Conservation (phyloP, 2,329 filamentous ascomycete genomes). For the Macrophomina pseudophaseolina region DNA sequence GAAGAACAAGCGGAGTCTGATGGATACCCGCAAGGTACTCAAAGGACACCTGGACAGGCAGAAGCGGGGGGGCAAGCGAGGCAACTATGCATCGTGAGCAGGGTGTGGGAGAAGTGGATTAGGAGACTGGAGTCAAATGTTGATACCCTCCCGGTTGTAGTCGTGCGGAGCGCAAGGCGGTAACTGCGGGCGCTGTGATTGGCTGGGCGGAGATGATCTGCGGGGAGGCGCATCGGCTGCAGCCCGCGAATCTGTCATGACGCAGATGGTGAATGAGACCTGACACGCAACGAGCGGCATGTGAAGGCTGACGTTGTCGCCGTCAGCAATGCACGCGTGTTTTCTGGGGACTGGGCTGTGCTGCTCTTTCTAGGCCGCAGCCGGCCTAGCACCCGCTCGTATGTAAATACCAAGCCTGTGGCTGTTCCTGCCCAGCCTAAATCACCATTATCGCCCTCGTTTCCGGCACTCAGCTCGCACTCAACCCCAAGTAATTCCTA, state of each 20-base stretch:
- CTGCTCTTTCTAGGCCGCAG: background rate
- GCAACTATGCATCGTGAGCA: slow-evolving; percentile 58
- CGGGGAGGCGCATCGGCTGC: background rate
- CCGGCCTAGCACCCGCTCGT: background rate
- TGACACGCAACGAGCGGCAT: slow-evolving; percentile 9
- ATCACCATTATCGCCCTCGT: background rate
- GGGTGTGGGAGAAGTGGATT: slow-evolving; percentile 11
- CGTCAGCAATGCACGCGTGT: slow-evolving; percentile 13
- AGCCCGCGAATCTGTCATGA: slow-evolving; percentile 12
- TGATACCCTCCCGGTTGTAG: background rate
- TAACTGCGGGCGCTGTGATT: background rate
- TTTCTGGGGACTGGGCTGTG: background rate
- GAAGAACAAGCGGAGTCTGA: slow-evolving; percentile 93
- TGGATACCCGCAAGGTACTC: slow-evolving; percentile 80
- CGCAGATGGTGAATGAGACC: slow-evolving; percentile 11
- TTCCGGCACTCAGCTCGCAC: background rate
- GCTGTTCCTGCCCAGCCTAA: background rate
- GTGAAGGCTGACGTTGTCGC: slow-evolving; percentile 22
- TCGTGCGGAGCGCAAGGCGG: background rate
- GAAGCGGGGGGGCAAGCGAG: slow-evolving; percentile 81
- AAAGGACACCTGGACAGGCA: slow-evolving; percentile 80
- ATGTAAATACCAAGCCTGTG: slow-evolving; percentile 12
- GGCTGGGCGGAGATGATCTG: background rate
- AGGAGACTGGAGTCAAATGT: slow-evolving; percentile 1
- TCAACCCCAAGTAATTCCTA: background rate